A percentile compares a stretch with the other conserved stretches of the same genome.
These are phyloP conservation scores for Silene vulgaris DNA, from an alignment of 179 eudicot genomes.

Conservation along the genomic window DNA sequence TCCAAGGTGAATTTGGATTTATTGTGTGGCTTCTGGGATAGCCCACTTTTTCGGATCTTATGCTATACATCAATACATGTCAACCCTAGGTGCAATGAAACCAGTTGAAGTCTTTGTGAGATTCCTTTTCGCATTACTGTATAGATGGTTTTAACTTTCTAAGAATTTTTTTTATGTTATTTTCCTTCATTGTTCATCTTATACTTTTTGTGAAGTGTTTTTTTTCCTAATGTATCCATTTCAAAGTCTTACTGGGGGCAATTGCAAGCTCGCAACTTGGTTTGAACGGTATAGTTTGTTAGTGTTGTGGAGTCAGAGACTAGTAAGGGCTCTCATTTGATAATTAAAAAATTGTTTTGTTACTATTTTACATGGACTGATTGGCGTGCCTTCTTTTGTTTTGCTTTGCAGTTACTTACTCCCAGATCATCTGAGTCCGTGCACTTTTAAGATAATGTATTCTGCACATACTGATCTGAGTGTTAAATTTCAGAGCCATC, in stretches of 20 bases:
- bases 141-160: conserved; percentile 3
- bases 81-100: conserved; percentile 39
- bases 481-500: conserved; percentile 89
- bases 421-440: conserved; percentile 75
- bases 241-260: neutral
- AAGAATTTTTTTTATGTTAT: neutral
- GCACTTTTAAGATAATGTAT: conserved; percentile 71
- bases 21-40: conserved; percentile 32
- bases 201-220: neutral
- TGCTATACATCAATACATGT: conserved; percentile 37
- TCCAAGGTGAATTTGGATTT: conserved; percentile 77
- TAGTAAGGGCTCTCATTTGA: neutral
- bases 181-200: neutral
- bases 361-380: conserved; percentile 6
- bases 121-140: conserved; percentile 26
- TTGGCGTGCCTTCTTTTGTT: neutral
- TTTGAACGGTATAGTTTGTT: conserved; percentile 1
- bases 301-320: neutral
- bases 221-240: neutral
- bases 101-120: conserved; percentile 40
- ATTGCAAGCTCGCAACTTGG: neutral
- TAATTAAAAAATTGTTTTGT: neutral
- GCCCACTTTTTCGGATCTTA: conserved; percentile 34
- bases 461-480: conserved; percentile 92
- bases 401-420: conserved; percentile 58